A percentile compares a stretch with the other conserved stretches of the same genome.
Evolutionary conservation across 2,329 filamentous ascomycete genomes (phyloP).

Genomic region (Penicillium sp.): DNA sequence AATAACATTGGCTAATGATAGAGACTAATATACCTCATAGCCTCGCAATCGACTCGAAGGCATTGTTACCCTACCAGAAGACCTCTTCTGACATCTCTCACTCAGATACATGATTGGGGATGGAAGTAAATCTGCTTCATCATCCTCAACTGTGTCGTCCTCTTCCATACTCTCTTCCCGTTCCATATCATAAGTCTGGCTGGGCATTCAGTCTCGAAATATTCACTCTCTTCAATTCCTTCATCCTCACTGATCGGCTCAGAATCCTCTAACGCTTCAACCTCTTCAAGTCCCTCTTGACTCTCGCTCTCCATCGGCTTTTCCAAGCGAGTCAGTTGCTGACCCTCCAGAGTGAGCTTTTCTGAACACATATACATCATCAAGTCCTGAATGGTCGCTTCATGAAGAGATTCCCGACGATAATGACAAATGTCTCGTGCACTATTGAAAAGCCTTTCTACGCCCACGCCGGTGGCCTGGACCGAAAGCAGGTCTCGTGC

Average conservation of each 20-base stretch:
- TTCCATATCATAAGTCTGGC: neutral
- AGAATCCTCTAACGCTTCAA: slow-evolving; percentile 1
- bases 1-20: neutral
- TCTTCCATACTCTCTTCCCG: neutral
- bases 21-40: slow-evolving; percentile 5
- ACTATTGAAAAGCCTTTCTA: slow-evolving; percentile 15
- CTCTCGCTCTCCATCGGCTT: slow-evolving; percentile 4
- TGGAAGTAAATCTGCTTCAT: slow-evolving; percentile 2
- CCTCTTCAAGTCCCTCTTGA: slow-evolving; percentile 7
- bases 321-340: slow-evolving; percentile 7
- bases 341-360: slow-evolving; percentile 5
- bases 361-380: slow-evolving; percentile 13
- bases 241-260: slow-evolving; percentile 3
- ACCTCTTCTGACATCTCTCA: slow-evolving; percentile 6
- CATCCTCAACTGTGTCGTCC: neutral
- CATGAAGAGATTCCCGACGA: slow-evolving; percentile 3
- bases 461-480: slow-evolving; percentile 7
- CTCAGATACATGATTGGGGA: slow-evolving; percentile 1
- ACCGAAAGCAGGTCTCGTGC: slow-evolving; percentile 10
- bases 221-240: neutral
- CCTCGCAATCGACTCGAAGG: slow-evolving; percentile 6
- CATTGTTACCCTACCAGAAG: slow-evolving; percentile 6
- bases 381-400: slow-evolving; percentile 4
- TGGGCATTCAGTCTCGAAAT: neutral
- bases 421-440: slow-evolving; percentile 14